Base-by-base conservation (phyloP, 2,329 filamentous ascomycete genomes). In the Hypocreales sp. region DNA sequence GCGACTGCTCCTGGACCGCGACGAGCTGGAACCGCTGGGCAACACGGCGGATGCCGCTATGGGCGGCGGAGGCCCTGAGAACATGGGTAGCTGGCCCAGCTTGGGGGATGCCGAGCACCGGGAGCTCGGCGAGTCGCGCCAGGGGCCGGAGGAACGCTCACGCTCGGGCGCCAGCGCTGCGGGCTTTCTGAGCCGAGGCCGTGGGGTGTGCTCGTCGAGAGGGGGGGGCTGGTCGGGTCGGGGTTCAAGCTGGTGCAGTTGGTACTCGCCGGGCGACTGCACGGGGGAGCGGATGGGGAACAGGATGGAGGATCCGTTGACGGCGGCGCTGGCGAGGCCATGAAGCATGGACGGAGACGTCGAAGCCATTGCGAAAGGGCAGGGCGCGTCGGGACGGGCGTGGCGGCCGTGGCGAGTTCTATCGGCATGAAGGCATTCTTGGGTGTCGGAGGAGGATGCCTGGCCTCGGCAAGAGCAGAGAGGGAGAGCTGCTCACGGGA, bases 21-120 rank as follows among this genome's bases (percentile, higher is more conserved):
- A 23, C 18, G 26, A 22, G 8, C 22, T 24, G 8, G 29, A 23
- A 15, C 20, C 15, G 26, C 32, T 36, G n/a, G 36, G 38, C 3
- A 58, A 29, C 13, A 58, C 31, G 4, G 53, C 47, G 0, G 63
- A 64, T 5, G 46, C 36, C 2, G 58, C 53, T 30, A 68, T 67
- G 4, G 64, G 64, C 1, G 64, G 61, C 0, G 64, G 64, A 1
- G 64, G 63, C 1, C 61, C 61, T 3, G 48, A 40, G 31, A 67
- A 67, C 24, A 66, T 49, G 4, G 46, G 50, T 7, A 37, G 37
- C 26, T 42, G 51, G 14, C 33, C 16, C 15, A 13, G 34, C 28
- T 47, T 51, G 5, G 50, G 48, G 8, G 46, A 48, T 8, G 46
- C 36, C 2, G 54, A 53, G 9, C 38, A 44, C 6, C 36, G 34